Evolutionary conservation across 352 stramenopile genomes (phyloP).

Genomic region (Plasmopara viticola): DNA sequence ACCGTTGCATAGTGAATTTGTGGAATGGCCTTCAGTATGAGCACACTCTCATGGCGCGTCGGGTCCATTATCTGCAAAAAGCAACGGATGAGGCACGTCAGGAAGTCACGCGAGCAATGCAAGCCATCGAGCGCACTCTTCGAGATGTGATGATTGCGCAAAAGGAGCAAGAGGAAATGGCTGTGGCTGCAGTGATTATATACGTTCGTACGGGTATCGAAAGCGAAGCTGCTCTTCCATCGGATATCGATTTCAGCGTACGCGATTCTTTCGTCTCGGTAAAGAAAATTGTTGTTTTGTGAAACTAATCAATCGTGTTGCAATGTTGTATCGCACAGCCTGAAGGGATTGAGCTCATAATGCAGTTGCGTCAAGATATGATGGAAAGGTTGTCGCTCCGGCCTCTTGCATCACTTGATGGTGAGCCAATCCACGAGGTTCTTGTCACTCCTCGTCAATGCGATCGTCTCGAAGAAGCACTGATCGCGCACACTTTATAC

Average conservation of each 20-base stretch:
- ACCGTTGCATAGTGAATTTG: conserved; percentile 43
- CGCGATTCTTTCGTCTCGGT: conserved; percentile 6
- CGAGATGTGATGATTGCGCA: conserved; percentile 34
- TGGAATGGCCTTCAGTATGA: conserved; percentile 57
- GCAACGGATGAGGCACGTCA: conserved; percentile 36
- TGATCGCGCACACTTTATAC: conserved; percentile 13
- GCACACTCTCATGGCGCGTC: conserved; percentile 40
- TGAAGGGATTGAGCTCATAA: conserved; percentile 36
- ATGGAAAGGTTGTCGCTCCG: conserved; percentile 35
- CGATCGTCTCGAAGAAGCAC: conserved; percentile 15
- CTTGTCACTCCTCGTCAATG: conserved; percentile 44
- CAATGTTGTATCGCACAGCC: conserved; percentile 26
- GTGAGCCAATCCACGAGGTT: conserved; percentile 41
- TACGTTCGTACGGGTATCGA: conserved; percentile 52
- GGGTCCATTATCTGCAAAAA: conserved; percentile 46
- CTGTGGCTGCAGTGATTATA: conserved; percentile 39
- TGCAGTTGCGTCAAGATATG: conserved; percentile 56
- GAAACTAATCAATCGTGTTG: conserved; percentile 4
- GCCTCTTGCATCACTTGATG: conserved; percentile 20
- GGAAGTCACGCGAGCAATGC: conserved; percentile 38
- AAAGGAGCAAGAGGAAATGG: conserved; percentile 37
- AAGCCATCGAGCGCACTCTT: conserved; percentile 45
- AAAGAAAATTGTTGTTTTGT: neutral
- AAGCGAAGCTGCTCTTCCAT: conserved; percentile 49
- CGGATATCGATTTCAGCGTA: conserved; percentile 56